phyloP scores from a whole-genome alignment of 1,284 basidiomycete genomes.

The Papiliotrema laurentii region DNA sequence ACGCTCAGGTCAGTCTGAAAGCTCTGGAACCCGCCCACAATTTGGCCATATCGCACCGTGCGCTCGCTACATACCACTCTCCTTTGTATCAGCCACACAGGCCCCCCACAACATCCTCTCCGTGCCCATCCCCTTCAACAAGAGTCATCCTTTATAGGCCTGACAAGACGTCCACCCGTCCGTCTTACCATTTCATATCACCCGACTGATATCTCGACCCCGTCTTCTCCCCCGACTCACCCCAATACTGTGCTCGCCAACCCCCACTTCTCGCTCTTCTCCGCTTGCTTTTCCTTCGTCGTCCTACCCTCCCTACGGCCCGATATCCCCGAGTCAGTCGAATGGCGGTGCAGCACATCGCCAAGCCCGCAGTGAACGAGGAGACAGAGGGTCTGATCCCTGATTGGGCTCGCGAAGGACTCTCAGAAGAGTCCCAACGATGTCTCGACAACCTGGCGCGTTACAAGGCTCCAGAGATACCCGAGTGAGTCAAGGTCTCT shows the following conservation, averaged over 20 bases:
- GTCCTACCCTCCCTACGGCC: not conserved
- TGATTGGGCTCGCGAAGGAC: conserved; percentile 8
- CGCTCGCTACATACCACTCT: too few species aligned
- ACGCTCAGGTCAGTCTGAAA: too few species aligned
- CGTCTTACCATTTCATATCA: too few species aligned
- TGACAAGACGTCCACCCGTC: too few species aligned
- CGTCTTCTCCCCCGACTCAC: not conserved
- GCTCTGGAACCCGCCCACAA: too few species aligned
- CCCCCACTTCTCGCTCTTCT: not conserved
- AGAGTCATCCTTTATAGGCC: too few species aligned
- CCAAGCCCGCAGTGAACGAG: not conserved
- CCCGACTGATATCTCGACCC: too few species aligned
- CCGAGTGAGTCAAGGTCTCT: conserved; percentile 17
- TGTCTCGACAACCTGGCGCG: conserved; percentile 18
- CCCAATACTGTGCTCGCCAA: not conserved
- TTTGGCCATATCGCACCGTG: too few species aligned
- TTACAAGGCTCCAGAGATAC: conserved; percentile 10
- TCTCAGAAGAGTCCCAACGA: conserved; percentile 23
- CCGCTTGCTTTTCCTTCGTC: not conserved
- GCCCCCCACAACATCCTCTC: too few species aligned
- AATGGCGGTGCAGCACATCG: not conserved
- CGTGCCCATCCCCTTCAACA: too few species aligned
- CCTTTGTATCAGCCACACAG: too few species aligned
- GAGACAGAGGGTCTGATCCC: not conserved
- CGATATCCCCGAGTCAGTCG: not conserved